These are phyloP conservation scores for Penicillium sp. DNA, from an alignment of 2,329 filamentous ascomycete genomes.

Conservation along the genomic window DNA sequence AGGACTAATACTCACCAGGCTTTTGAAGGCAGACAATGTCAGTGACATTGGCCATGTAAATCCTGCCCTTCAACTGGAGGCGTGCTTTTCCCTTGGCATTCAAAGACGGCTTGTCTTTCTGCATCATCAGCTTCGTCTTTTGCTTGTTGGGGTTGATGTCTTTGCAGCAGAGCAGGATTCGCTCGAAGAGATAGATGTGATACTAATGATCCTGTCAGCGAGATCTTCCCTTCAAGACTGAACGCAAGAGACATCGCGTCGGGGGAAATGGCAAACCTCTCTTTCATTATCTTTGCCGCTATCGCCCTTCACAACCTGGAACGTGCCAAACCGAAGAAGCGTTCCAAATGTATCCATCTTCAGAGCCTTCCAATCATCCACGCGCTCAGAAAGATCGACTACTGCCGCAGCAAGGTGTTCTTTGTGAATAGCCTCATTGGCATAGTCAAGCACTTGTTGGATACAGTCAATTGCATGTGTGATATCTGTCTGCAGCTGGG, in stretches of 20 bases:
- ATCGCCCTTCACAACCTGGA: conserved; percentile 81
- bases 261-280: conserved; percentile 62
- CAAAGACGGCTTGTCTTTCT: conserved; percentile 69
- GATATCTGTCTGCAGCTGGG: conserved; percentile 71
- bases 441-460: conserved; percentile 76
- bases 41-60: conserved; percentile 99
- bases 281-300: conserved; percentile 82
- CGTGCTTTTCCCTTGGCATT: conserved; percentile 73
- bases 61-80: conserved; percentile 90
- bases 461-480: conserved; percentile 76
- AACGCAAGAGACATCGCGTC: conserved; percentile 6
- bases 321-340: conserved; percentile 82
- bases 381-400: conserved; percentile 75
- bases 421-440: conserved; percentile 87
- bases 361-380: conserved; percentile 97
- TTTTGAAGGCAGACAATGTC: conserved; percentile 86
- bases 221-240: background rate
- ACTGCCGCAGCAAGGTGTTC: conserved; percentile 83
- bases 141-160: conserved; percentile 83
- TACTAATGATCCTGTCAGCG: conserved; percentile 60
- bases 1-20: conserved; percentile 67
- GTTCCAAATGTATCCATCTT: conserved; percentile 89
- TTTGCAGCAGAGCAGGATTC: conserved; percentile 95
- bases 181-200: conserved; percentile 95
- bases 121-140: conserved; percentile 62